Conservation (phyloP, 257 asterid genomes). For the Nemophila menziesii region DNA sequence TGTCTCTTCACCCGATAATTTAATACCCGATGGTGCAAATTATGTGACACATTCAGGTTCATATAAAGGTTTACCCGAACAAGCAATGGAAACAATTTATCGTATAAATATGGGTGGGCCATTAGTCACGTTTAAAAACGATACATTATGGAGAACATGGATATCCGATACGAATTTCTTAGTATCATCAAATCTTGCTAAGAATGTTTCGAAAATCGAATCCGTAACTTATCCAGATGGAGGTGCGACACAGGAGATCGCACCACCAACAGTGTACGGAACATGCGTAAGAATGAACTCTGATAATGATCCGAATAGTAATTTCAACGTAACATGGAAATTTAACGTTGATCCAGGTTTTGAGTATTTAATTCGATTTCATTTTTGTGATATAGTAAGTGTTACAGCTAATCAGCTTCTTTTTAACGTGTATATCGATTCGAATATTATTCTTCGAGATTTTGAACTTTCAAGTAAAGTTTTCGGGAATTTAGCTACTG, state of each 20-base stretch:
- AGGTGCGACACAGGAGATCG: constrained; percentile 37
- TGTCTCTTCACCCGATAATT: constrained; percentile 31
- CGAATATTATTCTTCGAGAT: constrained; percentile 32
- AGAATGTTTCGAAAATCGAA: constrained; percentile 17
- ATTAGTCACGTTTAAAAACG: constrained; percentile 26
- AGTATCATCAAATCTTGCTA: constrained; percentile 17
- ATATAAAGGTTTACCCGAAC: constrained; percentile 23
- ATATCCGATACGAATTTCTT: constrained; percentile 25
- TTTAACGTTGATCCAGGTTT: constrained; percentile 48
- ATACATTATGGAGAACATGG: constrained; percentile 49
- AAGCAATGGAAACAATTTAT: constrained; percentile 39
- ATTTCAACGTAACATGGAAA: constrained; percentile 60
- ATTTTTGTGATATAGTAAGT: constrained; percentile 76
- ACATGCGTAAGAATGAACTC: constrained; percentile 39
- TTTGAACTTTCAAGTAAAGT: constrained; percentile 28
- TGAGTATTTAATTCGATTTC: constrained; percentile 53
- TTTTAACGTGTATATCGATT: constrained; percentile 43
- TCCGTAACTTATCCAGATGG: constrained; percentile 36
- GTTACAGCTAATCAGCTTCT: constrained; percentile 34
- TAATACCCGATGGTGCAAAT: constrained; percentile 35
- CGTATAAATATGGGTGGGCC: constrained; percentile 63
- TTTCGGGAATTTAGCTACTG: constrained; percentile 24
- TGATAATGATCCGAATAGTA: constrained; percentile 9
- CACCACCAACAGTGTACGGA: constrained; percentile 51
- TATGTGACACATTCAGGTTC: constrained; percentile 21